phyloP scores from a whole-genome alignment of 139 green algal species.

The Tetraselmis chui region DNA sequence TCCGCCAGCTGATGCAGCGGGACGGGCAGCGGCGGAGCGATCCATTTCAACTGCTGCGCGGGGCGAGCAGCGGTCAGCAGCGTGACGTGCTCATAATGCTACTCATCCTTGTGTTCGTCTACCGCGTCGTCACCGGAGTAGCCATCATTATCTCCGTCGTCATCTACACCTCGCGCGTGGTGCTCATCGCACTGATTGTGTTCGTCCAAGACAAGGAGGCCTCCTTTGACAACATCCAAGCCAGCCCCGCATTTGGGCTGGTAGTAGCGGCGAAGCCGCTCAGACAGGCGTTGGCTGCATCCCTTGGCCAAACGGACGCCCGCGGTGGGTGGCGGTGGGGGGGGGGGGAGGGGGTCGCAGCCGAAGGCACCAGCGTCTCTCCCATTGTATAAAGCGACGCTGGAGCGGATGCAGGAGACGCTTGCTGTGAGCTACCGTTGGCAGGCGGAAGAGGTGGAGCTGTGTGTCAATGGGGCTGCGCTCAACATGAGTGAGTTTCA shows the following conservation, averaged over 20 bases:
- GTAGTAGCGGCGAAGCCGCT: background rate
- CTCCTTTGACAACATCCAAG: background rate
- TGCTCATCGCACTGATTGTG: background rate
- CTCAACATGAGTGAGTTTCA: background rate
- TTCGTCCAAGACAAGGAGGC: background rate
- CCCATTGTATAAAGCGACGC: background rate
- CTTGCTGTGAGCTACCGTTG: background rate
- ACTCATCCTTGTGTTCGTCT: background rate
- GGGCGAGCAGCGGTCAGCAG: no score
- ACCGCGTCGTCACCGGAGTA: background rate
- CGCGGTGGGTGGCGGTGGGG: background rate
- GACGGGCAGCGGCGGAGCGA: no score
- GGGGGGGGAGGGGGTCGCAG: no score
- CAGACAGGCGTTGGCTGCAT: background rate
- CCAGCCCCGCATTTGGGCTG: background rate
- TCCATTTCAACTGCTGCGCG: no score
- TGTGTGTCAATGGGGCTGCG: background rate
- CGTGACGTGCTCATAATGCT: background rate
- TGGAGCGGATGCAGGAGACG: background rate
- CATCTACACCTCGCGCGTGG: background rate
- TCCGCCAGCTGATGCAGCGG: no score
- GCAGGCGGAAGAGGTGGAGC: background rate
- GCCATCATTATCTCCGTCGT: background rate
- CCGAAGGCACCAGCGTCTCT: no score
- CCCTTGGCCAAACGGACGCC: background rate